A percentile compares a stretch with the other conserved stretches of the same genome.
Conservation (phyloP, 345 rosid species). For the Murraya paniculata region DNA sequence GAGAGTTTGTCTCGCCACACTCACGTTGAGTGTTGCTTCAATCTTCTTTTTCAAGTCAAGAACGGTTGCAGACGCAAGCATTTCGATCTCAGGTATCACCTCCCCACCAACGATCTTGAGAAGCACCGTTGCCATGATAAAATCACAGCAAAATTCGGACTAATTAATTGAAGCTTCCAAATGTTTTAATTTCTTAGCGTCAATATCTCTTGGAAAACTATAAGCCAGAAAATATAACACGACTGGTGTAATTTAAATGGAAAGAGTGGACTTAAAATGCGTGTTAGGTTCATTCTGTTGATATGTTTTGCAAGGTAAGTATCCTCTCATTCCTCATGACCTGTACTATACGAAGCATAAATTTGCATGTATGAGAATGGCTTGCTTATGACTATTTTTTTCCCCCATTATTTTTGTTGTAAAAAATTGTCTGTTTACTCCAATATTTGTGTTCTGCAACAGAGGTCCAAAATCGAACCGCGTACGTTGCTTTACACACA, state of each 20-base stretch:
- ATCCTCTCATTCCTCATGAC: no score
- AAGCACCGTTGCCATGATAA: not conserved
- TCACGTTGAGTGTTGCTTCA: not conserved
- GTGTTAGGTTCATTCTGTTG: not conserved
- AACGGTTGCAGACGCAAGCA: not conserved
- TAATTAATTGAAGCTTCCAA: no score
- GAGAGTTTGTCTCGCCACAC: slow-evolving; percentile 1
- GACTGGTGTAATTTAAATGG: not conserved
- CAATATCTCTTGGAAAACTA: no score
- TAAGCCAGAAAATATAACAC: not conserved
- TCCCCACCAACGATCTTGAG: not conserved
- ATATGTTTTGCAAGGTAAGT: no score
- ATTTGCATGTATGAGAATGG: no score
- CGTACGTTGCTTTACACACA: no score
- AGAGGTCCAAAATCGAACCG: no score
- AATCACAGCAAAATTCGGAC: not conserved
- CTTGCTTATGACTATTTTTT: no score
- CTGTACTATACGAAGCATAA: no score
- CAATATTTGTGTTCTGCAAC: no score
- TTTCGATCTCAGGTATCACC: slow-evolving; percentile 2
- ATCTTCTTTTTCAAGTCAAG: not conserved
- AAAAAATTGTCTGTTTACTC: no score
- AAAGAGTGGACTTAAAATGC: not conserved
- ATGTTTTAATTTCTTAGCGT: not conserved
- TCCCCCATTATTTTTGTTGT: no score